These are phyloP conservation scores for Lasiodiplodia sp. DNA, from an alignment of 2,329 filamentous ascomycete genomes.

Conservation along the genomic window DNA sequence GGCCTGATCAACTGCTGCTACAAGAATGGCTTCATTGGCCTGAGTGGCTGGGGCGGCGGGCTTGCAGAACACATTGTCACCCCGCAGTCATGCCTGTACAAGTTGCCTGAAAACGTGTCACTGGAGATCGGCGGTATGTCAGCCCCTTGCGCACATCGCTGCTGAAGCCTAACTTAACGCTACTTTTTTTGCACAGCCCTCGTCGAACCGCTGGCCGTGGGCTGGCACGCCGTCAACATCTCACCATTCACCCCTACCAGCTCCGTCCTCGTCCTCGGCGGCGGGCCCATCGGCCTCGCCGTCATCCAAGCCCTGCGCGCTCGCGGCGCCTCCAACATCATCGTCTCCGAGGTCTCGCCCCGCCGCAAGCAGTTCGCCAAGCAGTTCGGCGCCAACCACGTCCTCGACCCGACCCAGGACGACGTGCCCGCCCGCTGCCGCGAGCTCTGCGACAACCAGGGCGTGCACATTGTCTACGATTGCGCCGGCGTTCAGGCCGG, in stretches of 20 bases:
- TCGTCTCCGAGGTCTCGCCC: conserved; percentile 60
- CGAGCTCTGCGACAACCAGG: conserved; percentile 53
- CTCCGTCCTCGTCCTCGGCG: conserved; percentile 58
- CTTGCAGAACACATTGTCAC: conserved; percentile 61
- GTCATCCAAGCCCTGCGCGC: conserved; percentile 57
- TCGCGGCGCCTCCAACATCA: conserved; percentile 56
- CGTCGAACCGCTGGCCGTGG: conserved; percentile 62
- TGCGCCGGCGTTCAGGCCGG: conserved; percentile 61
- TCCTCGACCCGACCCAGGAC: conserved; percentile 59
- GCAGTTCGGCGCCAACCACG: conserved; percentile 59
- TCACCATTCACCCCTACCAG: conserved; percentile 57
- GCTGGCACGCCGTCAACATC: conserved; percentile 63
- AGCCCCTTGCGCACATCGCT: not conserved
- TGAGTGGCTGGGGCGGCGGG: conserved; percentile 62
- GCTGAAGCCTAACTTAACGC: not conserved
- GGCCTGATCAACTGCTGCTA: conserved; percentile 63
- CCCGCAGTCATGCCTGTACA: conserved; percentile 54
- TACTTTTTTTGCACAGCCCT: conserved; percentile 47
- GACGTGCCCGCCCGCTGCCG: conserved; percentile 55
- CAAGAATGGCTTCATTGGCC: conserved; percentile 61
- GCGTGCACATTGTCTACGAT: conserved; percentile 61
- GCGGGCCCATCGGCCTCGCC: conserved; percentile 61
- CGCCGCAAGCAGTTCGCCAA: conserved; percentile 58
- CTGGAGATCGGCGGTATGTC: conserved; percentile 55
- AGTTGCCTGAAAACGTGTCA: conserved; percentile 59